A percentile compares a stretch with the other conserved stretches of the same genome.
Conservation (phyloP, 1,284 basidiomycete genomes). For the Fereydounia khargensis region DNA sequence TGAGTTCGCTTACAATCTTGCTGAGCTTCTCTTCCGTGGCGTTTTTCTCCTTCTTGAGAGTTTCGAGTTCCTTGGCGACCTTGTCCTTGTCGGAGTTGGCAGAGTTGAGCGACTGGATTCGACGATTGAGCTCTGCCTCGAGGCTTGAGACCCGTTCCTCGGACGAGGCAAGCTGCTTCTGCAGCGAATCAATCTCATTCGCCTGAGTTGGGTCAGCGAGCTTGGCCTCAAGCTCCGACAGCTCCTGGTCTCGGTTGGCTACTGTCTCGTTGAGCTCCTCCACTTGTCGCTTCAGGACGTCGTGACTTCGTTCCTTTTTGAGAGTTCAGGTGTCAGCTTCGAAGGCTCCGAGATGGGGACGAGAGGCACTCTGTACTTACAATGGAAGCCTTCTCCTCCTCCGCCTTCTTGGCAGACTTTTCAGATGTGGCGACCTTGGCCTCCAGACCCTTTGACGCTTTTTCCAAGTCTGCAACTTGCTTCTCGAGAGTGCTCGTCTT, state of each 20-base stretch:
- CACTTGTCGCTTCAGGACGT: slow-evolving; percentile 10
- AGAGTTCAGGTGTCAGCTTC: neutral
- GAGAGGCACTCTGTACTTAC: neutral
- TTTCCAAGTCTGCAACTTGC: slow-evolving; percentile 1
- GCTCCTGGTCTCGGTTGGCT: slow-evolving; percentile 2
- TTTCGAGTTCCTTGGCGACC: slow-evolving; percentile 9
- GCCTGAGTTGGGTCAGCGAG: slow-evolving; percentile 24
- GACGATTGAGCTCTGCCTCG: slow-evolving; percentile 16
- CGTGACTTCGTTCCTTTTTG: slow-evolving; percentile 3
- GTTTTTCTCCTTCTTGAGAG: slow-evolving; percentile 8
- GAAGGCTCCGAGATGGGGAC: neutral
- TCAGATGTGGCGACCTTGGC: slow-evolving; percentile 2
- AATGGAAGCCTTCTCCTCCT: slow-evolving; percentile 9
- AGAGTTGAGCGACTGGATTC: slow-evolving; percentile 6
- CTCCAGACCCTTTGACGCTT: slow-evolving; percentile 2
- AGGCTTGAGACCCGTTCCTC: slow-evolving; percentile 10
- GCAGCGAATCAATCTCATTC: slow-evolving; percentile 18
- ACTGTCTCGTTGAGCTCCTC: slow-evolving; percentile 12
- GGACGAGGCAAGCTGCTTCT: slow-evolving; percentile 9
- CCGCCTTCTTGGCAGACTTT: slow-evolving; percentile 8
- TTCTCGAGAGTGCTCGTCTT: slow-evolving; percentile 1
- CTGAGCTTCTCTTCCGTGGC: neutral
- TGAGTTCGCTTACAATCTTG: slow-evolving; percentile 11
- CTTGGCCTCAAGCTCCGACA: slow-evolving; percentile 20
- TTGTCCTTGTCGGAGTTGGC: slow-evolving; percentile 4